Base-by-base conservation (phyloP, 768 basidiomycete genomes). In the Trametes elegans region DNA sequence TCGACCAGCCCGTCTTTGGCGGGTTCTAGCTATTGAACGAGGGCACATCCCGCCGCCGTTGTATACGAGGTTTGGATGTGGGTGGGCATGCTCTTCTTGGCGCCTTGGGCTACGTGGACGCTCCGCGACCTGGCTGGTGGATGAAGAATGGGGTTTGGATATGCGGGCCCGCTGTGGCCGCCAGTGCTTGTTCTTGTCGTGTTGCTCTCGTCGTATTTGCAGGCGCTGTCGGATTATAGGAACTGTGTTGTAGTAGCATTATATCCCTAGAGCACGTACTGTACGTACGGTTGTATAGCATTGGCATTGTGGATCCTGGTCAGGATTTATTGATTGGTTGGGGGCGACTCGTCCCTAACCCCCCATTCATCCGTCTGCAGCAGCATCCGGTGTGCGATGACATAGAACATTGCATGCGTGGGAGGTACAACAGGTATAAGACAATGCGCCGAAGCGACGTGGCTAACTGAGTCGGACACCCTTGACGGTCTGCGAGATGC, bases 401-500 rank as follows among this genome's bases (percentile, higher is more conserved):
- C n/a, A n/a, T n/a, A n/a, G n/a, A n/a, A n/a, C n/a, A n/a, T n/a
- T n/a, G n/a, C n/a, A 44, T 7, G n/a, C 8, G 8, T 7, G 35
- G 8, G 48, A 1, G 28, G 10, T 10, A 51, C 27, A 3, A n/a
- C 16, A 43, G 28, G 47, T 50, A 47, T 39, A 47, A 23, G 38
- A 14, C 23, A 28, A 28, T 11, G n/a, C 7, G 32, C 42, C 14
- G 5, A 43, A 4, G 36, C 46, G 35, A 16, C 5, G 5, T 9
- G 31, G 18, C 21, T 11, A 1, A 39, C 59, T 55, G 71, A 97
- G 74, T 59, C 80, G 84, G 60, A 91, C 78, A 70, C 90, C 87
- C 77, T 96, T 96, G 74, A 93, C 78, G 32, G 93, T 88, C 66
- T 86, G 91, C 59, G 85, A 87, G 67, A 97, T 96, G 79, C 96